Evolutionary conservation across 805 yeast genomes (phyloP).

Genomic region (Jamesozyma piceae): DNA sequence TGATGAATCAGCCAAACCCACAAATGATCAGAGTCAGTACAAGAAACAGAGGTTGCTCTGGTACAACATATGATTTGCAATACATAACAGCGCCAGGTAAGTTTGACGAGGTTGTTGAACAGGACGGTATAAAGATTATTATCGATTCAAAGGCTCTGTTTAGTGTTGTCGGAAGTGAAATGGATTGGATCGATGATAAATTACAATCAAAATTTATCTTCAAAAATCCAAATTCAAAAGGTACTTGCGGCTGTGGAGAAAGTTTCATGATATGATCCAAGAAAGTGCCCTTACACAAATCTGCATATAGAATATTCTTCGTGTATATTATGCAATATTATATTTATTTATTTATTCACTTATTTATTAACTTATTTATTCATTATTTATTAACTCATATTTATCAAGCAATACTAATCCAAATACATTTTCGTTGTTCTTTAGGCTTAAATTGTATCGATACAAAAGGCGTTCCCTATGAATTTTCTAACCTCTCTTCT

Average conservation of each 20-base stretch:
- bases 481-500: too few species aligned
- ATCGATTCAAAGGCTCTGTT: slow-evolving; percentile 94
- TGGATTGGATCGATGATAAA: slow-evolving; percentile 97
- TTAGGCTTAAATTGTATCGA: too few species aligned
- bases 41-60: slow-evolving; percentile 94
- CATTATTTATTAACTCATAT: slow-evolving; percentile 6
- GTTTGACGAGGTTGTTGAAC: slow-evolving; percentile 87
- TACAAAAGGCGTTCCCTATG: too few species aligned
- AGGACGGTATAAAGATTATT: slow-evolving; percentile 85
- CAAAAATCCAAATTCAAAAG: slow-evolving; percentile 92
- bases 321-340: too few species aligned
- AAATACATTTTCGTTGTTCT: too few species aligned
- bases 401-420: too few species aligned
- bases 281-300: neutral
- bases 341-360: slow-evolving; percentile 4
- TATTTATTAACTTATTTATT: slow-evolving; percentile 9
- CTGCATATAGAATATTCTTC: neutral
- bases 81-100: slow-evolving; percentile 88
- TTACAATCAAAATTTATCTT: slow-evolving; percentile 82
- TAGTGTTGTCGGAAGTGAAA: slow-evolving; percentile 91
- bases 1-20: slow-evolving; percentile 76
- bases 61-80: slow-evolving; percentile 82
- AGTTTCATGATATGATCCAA: slow-evolving; percentile 83
- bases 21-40: slow-evolving; percentile 87
- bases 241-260: slow-evolving; percentile 98